Base-by-base conservation (phyloP, 1,284 basidiomycete genomes). In the Trichosporon asahii region DNA sequence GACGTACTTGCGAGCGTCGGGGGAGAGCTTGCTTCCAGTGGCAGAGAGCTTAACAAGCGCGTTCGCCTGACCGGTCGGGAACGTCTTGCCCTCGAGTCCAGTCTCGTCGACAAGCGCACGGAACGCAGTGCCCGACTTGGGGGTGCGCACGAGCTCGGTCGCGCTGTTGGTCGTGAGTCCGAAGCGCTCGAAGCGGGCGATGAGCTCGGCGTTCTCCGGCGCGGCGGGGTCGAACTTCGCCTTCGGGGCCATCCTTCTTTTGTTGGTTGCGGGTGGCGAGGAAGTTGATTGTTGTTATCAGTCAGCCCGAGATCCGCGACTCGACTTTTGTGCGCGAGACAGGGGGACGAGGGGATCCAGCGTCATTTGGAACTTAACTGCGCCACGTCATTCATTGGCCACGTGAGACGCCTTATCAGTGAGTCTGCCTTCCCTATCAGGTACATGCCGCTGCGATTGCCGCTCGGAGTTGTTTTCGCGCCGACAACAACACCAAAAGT, bases 31-130 rank as follows among this genome's bases (percentile, higher is more conserved):
- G 3, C 86, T 83, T 15, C 90, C 85, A 64, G 88, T 87, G 15
- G 89, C 86, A 25, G 91, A 90, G 35, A 93, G 85, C 64, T 89
- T 88, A 66, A 90, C 89, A 64, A 93, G 79, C 14, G 96, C 85
- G 0, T 88, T 87, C 0, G 91, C 93, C 74, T 89, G 89, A 84
- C 94, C 95, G 80, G 95, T 93, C 70, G 92, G 90, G 35, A 94
- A 85, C 11, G 79, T 77, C 68, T 83, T 82, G 18, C 83, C 83
- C 23, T 84, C 80, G n/a, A 90, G 85, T 11, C 85, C 81, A 76
- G 90, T 85, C 66, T 85, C 85, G 70, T 89, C 87, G 75, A 95
- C 90, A 67, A 94, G 87, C 33, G 88, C 88, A 75, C 89, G 89
- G 71, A 97, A 87, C 6, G 90, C 85, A 1, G 86, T 79, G 3